Percentiles rank a stretch among this genome's conserved stretches.
These are phyloP conservation scores for Alectoria sarmentosa DNA, from an alignment of 495 filamentous ascomycete species.

Conservation along the genomic window DNA sequence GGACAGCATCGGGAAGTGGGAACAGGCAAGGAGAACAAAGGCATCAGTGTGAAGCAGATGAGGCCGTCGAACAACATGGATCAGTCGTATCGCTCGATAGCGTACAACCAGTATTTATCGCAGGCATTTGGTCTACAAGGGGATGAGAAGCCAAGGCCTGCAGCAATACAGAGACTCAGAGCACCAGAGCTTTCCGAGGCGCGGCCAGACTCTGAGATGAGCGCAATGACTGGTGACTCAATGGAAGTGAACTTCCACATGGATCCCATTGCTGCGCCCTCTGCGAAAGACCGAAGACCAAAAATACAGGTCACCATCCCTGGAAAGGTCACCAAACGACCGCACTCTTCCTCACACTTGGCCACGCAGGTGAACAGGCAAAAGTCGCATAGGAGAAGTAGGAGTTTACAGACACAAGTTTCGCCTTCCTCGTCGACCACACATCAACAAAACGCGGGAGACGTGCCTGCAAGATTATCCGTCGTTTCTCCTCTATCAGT, in stretches of 20 bases:
- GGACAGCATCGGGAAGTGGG: conserved; percentile 13
- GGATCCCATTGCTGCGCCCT: conserved; percentile 14
- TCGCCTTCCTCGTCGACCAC: conserved; percentile 26
- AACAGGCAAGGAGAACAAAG: conserved; percentile 21
- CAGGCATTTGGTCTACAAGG: conserved; percentile 24
- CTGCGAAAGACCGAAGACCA: conserved; percentile 24
- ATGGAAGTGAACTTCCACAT: conserved; percentile 24
- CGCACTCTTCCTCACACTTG: conserved; percentile 21
- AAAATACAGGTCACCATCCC: conserved; percentile 29
- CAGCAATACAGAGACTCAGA: conserved; percentile 12
- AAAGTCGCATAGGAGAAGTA: conserved; percentile 16
- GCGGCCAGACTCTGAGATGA: conserved; percentile 20
- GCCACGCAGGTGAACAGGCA: conserved; percentile 20
- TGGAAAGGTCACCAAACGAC: conserved; percentile 16
- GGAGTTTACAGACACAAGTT: conserved; percentile 14
- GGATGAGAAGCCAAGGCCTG: conserved; percentile 10
- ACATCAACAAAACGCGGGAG: conserved; percentile 11
- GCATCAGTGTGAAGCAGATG: conserved; percentile 6
- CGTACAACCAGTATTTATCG: conserved; percentile 27
- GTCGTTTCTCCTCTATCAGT: conserved; percentile 30
- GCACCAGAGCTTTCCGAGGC: conserved; percentile 6
- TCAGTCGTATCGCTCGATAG: conserved; percentile 22
- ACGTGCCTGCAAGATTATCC: conserved; percentile 23
- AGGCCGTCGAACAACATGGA: conserved; percentile 20
- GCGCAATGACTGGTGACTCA: conserved; percentile 18